Evolutionary conservation across 805 yeast genomes (phyloP).

Genomic region (Cyberlindnera galapagoensis): DNA sequence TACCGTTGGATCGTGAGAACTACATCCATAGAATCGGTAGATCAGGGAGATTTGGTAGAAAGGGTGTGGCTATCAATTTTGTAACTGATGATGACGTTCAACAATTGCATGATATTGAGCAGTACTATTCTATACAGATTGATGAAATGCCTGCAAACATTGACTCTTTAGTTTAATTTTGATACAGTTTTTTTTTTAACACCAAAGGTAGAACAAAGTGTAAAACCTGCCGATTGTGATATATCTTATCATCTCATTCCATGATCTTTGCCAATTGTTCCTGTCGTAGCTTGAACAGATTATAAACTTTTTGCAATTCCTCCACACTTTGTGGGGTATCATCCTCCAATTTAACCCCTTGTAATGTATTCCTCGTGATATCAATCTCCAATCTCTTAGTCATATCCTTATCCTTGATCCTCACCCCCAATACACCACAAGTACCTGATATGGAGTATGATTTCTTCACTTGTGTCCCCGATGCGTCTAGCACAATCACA

Average conservation of each 20-base stretch:
- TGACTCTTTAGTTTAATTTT: constrained; percentile 32
- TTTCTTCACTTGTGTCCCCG: constrained; percentile 11
- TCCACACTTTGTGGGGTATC: too few species aligned
- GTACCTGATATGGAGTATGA: constrained; percentile 15
- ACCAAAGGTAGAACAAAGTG: too few species aligned
- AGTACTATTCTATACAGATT: constrained; percentile 67
- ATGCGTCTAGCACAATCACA: constrained; percentile 18
- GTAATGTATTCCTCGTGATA: constrained; percentile 19
- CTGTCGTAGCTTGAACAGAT: too few species aligned
- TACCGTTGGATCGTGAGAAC: constrained; percentile 90
- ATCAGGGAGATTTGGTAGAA: constrained; percentile 97
- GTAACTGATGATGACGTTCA: constrained; percentile 74
- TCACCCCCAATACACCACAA: constrained; percentile 14
- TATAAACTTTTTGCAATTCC: too few species aligned
- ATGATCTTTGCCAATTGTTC: too few species aligned
- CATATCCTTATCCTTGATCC: constrained; percentile 18
- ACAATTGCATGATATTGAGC: constrained; percentile 68
- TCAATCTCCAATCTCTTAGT: constrained; percentile 22
- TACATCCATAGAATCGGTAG: constrained; percentile 97
- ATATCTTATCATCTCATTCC: too few species aligned
- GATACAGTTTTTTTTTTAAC: too few species aligned
- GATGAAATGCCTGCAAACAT: constrained; percentile 77
- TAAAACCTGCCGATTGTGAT: too few species aligned
- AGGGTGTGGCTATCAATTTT: constrained; percentile 96
- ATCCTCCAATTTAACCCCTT: too few species aligned